Evolutionary conservation across 768 basidiomycete genomes (phyloP).

Genomic region (Antrodiella citrinella): DNA sequence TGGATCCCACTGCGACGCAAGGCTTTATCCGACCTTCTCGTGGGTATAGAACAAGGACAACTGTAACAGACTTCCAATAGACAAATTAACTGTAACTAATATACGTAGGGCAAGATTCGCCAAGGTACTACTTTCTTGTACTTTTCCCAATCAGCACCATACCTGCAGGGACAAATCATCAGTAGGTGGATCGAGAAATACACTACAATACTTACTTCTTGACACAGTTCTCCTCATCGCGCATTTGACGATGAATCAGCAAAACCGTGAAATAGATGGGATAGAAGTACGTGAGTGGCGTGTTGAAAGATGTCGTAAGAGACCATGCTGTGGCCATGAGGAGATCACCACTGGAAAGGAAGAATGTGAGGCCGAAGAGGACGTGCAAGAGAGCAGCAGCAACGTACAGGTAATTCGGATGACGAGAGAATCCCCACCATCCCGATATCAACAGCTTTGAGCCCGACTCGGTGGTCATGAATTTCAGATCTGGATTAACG

Average conservation of each 20-base stretch:
- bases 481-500: slow-evolving; percentile 69
- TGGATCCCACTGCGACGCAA: slow-evolving; percentile 89
- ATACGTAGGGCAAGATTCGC: slow-evolving; percentile 79
- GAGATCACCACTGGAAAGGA: slow-evolving; percentile 58
- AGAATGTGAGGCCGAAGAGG: background rate
- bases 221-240: slow-evolving; percentile 89
- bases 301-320: slow-evolving; percentile 83
- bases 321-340: slow-evolving; percentile 92
- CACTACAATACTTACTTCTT: slow-evolving; percentile 54
- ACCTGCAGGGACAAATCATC: slow-evolving; percentile 40
- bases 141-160: slow-evolving; percentile 89
- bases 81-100: slow-evolving; percentile 28
- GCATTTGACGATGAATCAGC: slow-evolving; percentile 79
- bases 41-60: background rate
- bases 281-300: slow-evolving; percentile 96
- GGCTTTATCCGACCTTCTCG: slow-evolving; percentile 8
- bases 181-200: background rate
- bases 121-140: slow-evolving; percentile 85
- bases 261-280: slow-evolving; percentile 82
- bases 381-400: too few relatives aligned
- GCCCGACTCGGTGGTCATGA: slow-evolving; percentile 74
- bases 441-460: slow-evolving; percentile 89
- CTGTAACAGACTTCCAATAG: background rate
- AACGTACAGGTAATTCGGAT: slow-evolving; percentile 83
- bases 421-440: slow-evolving; percentile 94